These are phyloP conservation scores for Patellifolia procumbens DNA, from an alignment of 179 eudicot species.

Conservation along the genomic window DNA sequence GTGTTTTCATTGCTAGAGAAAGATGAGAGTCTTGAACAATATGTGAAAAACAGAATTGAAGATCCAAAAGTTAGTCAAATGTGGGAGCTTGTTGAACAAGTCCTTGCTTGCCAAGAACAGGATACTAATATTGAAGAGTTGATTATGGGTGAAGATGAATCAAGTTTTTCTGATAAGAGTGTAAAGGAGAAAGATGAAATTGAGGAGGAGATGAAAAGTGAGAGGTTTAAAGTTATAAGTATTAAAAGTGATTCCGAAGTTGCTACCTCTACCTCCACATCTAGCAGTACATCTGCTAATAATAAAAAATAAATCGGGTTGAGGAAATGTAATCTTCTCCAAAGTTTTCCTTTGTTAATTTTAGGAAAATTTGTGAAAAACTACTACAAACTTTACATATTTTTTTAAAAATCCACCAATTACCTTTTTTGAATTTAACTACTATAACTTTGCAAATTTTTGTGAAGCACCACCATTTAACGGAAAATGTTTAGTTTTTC, in stretches of 20 bases:
- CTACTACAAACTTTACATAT: too few relatives aligned
- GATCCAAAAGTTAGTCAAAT: conserved; percentile 36
- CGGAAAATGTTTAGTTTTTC: too few relatives aligned
- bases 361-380: too few relatives aligned
- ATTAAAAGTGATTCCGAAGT: not conserved
- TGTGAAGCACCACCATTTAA: too few relatives aligned
- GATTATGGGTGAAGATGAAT: not conserved
- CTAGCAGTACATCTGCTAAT: not conserved
- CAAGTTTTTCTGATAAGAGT: conserved; percentile 2
- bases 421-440: too few relatives aligned
- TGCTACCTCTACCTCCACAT: too few relatives aligned
- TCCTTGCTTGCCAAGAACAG: conserved; percentile 22
- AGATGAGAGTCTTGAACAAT: conserved; percentile 32
- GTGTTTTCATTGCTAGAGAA: conserved; percentile 34
- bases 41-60: conserved; percentile 25
- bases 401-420: too few relatives aligned
- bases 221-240: conserved; percentile 10
- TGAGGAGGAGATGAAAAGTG: not conserved
- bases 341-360: too few relatives aligned
- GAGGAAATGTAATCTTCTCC: too few relatives aligned
- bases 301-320: too few relatives aligned
- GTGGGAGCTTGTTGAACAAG: conserved; percentile 39
- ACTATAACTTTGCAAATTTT: too few relatives aligned
- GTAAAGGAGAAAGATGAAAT: not conserved
- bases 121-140: not conserved